Conservation (phyloP, 164 flowering plant species). For the Sextonia rubra region DNA sequence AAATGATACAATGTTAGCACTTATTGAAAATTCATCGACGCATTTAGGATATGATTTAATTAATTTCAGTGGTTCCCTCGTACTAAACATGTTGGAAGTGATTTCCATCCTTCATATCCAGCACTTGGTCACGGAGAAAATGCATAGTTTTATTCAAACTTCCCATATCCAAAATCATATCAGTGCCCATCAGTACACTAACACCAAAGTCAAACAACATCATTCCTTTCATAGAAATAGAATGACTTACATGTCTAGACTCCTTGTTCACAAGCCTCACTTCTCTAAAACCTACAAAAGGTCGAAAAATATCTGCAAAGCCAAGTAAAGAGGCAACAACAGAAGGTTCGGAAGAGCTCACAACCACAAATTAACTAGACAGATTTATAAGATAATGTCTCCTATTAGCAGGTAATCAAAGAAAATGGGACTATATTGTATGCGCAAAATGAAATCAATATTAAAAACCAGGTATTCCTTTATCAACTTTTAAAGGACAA, state of each 20-base stretch:
- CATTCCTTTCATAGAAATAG: neutral
- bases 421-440: neutral
- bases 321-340: slow-evolving; percentile 38
- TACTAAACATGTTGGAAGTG: neutral
- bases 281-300: slow-evolving; percentile 92
- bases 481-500: neutral
- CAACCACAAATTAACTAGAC: neutral
- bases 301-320: slow-evolving; percentile 86
- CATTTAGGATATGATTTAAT: neutral
- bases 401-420: neutral
- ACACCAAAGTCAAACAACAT: neutral
- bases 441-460: no score
- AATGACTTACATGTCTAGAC: slow-evolving; percentile 63
- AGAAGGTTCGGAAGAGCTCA: neutral
- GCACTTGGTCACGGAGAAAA: neutral
- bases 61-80: neutral
- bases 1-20: no score
- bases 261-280: slow-evolving; percentile 91
- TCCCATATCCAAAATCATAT: neutral
- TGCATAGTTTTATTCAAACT: neutral
- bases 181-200: neutral
- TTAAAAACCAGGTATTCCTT: neutral
- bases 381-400: neutral
- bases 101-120: neutral
- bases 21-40: neutral